Evolutionary conservation across 2,329 filamentous ascomycete species (phyloP), one percentile per base, ranked within the genome.

Genomic region (Ceratocystis destructans): DNA sequence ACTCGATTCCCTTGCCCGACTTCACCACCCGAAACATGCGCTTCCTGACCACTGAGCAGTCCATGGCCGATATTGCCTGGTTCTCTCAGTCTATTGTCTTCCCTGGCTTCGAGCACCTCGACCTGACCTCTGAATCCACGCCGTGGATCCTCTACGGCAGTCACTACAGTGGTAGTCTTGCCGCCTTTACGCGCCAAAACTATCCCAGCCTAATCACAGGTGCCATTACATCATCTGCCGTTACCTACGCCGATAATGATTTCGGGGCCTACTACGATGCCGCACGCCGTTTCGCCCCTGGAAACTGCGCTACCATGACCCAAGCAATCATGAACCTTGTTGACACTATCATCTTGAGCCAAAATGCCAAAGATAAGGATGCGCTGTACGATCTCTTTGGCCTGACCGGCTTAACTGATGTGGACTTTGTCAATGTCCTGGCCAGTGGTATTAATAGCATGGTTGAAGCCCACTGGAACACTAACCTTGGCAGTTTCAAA

Each of bases 101-200:
- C 68, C 79, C 83, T 0, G 89, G 89, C 0, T 75, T 91, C 4
- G 85, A 89, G 72, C 75, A 88, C 69, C 72, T 81, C 28, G 81
- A 90, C 69, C 75, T 94, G 46, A 89, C 83, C 0, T 82, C 88
- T 0, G 77, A 82, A 0, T 79, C 78, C 2, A 85, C 84, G 0
- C 83, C 90, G 0, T 94, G 87, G 76, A 86, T 96, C 67, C 84
- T 84, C 0, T 96, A 95, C 69, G 90, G 90, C 1, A 90, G 90
- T 0, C 91, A 87, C 0, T 96, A 96, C 72, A 88, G 90, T 0
- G 90, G 90, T 1, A 87, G 86, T 0, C 88, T 92, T 70, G 88
- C 85, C 8, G 89, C 90, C 0, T 87, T 96, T 70, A 75, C 90
- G 46, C 84, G 90, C 41, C 85, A 87, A 67, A 73, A 86, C 17